Base-by-base conservation (phyloP, 2,329 filamentous ascomycete species). In the Rhinocladiella similis region DNA sequence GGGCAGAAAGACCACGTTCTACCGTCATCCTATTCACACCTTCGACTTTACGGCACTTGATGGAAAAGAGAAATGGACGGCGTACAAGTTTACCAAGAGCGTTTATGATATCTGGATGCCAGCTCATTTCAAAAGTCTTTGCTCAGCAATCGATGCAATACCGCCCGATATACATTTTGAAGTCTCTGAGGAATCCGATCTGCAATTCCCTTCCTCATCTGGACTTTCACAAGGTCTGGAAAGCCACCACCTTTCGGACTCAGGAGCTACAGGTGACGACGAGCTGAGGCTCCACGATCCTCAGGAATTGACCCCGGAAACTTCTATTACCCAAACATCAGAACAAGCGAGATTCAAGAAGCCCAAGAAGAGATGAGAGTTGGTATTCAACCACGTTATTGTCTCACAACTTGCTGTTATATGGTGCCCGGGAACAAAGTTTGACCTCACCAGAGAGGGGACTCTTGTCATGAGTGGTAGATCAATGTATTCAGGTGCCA, bases 41-140 rank as follows among this genome's bases (percentile, higher is more conserved):
- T 75, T 75, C 53, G 16, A 48, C 56, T 73, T 77, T 48, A 70
- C 66, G 0, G 62, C 4, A 25, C 50, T 67, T 1, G 65, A 72
- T 22, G 68, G 70, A 1, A 70, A 60, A 54, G 68, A 74, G 1
- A 75, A 66, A 59, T 75, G 71, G 72, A 70, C 64, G 1, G 60
- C 68, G 10, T 73, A 75, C 63, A 67, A 63, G 12, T 73, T 75
- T 53, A 68, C 65, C 1, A 72, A 64, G 56, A 74, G 68, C 46
- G 60, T 76, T 36, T 75, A 75, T 55, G 60, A 72, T 36, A 60
- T 25, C 3, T 75, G 69, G 72, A 66, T 70, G 67, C 71, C 68
- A 4, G 50, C 51, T 47, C 70, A 75, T 59, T 68, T 75, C 12
- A 63, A 69, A 60, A 69, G 66, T 43, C 69, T 77, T 47, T 69